Evolutionary conservation across 1,284 basidiomycete genomes (phyloP), one percentile per base, ranked within the genome.

Genomic region (Rhizoctonia solani): DNA sequence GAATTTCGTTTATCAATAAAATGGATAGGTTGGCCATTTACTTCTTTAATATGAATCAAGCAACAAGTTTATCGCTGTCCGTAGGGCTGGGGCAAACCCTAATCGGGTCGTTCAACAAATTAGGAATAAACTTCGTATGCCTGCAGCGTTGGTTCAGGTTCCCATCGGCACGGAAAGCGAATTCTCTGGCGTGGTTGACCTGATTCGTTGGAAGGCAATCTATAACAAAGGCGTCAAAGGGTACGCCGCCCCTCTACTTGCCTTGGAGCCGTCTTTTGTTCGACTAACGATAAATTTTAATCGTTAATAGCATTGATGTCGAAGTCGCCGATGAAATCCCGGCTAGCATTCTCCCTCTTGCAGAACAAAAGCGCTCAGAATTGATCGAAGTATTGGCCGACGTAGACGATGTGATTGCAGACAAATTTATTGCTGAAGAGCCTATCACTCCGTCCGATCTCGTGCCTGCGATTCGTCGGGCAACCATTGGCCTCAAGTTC

Each of bases 1-100:
- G 97, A 61, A 84, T 99, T 69, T 96, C 94, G 0, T 99, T 99
- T 76, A 90, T 99, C 76, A 99, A 99, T 81, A 99, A 99, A 81
- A 99, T 99, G 97, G 97, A 99, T 76, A 86, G 93, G 89, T 89
- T 54, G 46, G 73, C 72, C 34, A 4, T 56, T 54, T 23, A n/a
- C 46, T 37, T 42, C 1, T 4, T 54, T 13, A 68, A 21, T 21
- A 9, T 21, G 21, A 19, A 9, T 39, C 16, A n/a, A n/a, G n/a
- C 5, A 13, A 13, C 23, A 8, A 61, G 19, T 44, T 29, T 37
- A 21, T 41, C 29, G 67, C 21, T 70, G 11, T 70, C 25, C 54
- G 30, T 54, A 92, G 95, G 72, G 94, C 95, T 68, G 97, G 97
- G 65, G 92, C 96, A 32, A 98, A 98, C 79, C 97, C 97, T 3